Percentiles rank a stretch among this genome's conserved stretches.
Evolutionary conservation across 129 eudicot species (phyloP).

Genomic region (Lactuca sativa): DNA sequence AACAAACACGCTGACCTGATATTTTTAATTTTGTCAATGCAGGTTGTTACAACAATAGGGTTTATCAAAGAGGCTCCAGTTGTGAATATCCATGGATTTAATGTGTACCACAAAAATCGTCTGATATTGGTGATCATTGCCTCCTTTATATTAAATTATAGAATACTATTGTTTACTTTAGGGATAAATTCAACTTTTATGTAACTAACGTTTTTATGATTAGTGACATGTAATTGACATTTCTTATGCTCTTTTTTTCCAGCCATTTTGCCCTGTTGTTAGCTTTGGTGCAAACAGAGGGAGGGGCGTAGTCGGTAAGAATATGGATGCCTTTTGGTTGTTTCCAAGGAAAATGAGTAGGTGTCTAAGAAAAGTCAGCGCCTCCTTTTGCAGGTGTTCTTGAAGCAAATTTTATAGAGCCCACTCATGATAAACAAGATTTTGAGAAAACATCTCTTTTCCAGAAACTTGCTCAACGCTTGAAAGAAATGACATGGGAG

Average conservation of each 20-base stretch:
- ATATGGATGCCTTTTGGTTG: constrained; percentile 6
- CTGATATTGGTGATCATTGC: constrained; percentile 68
- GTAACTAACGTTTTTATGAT: no score
- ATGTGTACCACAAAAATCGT: constrained; percentile 91
- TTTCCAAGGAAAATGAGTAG: constrained; percentile 4
- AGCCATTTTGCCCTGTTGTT: constrained; percentile 86
- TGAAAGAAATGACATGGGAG: constrained; percentile 87
- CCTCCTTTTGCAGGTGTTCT: constrained; percentile 57
- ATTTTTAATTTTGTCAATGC: constrained; percentile 19
- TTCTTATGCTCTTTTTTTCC: constrained; percentile 33
- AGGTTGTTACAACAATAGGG: constrained; percentile 89
- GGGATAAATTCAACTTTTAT: no score
- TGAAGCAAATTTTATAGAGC: constrained; percentile 88
- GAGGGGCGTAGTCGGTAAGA: constrained; percentile 92
- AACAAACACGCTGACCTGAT: constrained; percentile 9
- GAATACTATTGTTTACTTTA: neutral
- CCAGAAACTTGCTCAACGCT: constrained; percentile 75
- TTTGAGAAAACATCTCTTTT: constrained; percentile 88
- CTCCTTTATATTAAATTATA: constrained; percentile 1
- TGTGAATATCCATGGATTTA: constrained; percentile 79
- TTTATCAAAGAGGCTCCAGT: constrained; percentile 85
- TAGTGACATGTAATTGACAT: neutral
- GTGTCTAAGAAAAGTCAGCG: constrained; percentile 9
- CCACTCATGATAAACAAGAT: constrained; percentile 91
- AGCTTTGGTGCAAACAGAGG: constrained; percentile 58